Evolutionary conservation across 345 rosid species (phyloP), one percentile per base, ranked within the genome.

Genomic region (Euphorbia lathyris): DNA sequence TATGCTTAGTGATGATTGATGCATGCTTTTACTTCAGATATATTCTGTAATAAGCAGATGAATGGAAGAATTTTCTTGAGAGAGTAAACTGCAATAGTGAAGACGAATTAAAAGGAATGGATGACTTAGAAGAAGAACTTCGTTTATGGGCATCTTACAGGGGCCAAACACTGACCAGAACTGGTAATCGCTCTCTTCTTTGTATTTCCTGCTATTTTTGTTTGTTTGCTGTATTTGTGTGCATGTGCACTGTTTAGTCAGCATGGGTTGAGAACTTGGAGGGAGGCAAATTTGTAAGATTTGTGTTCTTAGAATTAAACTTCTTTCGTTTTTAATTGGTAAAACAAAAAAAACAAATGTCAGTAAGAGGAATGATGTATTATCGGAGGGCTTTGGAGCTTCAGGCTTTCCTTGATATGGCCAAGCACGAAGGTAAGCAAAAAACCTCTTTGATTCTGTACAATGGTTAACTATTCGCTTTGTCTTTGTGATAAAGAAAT

Each of bases 331-430:
- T n/a, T 51, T 65, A 27, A 27, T 36, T 58, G 70, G 62, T 68
- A 34, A 70, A 61, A 51, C 56, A 56, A 67, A 34, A 4, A n/a
- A 76, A 70, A 38, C 23, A 42, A 58, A 72, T 82, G 70, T 43
- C 86, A 96, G 99, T 96, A n/a, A 83, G 99, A 83, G 99, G 98
- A 64, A 96, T 96, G 98, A 96, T 96, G 99, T 96, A 96, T 79
- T 88, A 85, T 77, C 87, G 98, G 42, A 88, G 85, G 83, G 99
- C 99, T 36, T 85, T 96, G 93, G 98, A 96, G 83, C 96, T 96
- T 72, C 99, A 96, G 82, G 94, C 99, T 67, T 96, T 96, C 82
- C 96, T 96, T 77, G 99, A 96, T 80, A 96, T 96, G 98, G 99
- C 98, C 72, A 82, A 80, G 77, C 87, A 90, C 74, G 99, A 96